Percentiles rank a stretch among this genome's conserved stretches.
Conservation (phyloP, 306 rosid species). For the Urtica urens region DNA sequence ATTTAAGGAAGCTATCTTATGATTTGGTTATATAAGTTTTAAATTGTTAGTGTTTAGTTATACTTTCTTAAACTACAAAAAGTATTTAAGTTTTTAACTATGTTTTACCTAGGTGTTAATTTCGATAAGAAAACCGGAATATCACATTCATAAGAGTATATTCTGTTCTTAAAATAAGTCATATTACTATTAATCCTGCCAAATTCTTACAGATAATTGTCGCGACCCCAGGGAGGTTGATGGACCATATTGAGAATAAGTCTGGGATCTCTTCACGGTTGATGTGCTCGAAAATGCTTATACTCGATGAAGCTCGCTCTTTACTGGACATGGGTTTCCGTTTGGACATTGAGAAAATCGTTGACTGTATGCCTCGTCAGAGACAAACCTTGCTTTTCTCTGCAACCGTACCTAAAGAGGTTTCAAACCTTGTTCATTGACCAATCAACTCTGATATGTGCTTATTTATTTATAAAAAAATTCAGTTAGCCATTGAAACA, state of each 20-base stretch:
- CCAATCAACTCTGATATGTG: background rate
- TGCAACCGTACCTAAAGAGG: conserved; percentile 95
- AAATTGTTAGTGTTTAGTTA: no score
- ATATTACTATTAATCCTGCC: background rate
- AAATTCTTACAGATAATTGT: conserved; percentile 59
- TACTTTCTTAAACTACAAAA: no score
- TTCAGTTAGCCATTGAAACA: no score
- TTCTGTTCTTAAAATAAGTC: no score
- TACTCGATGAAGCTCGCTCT: conserved; percentile 90
- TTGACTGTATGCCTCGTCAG: conserved; percentile 86
- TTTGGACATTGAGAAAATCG: conserved; percentile 76
- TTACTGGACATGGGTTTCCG: conserved; percentile 88
- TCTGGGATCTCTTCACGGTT: conserved; percentile 69
- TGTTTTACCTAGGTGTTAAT: no score
- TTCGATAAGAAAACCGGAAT: no score
- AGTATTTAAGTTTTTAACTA: no score
- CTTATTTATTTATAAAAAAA: no score
- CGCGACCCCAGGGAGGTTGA: conserved; percentile 93
- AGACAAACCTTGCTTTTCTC: conserved; percentile 80
- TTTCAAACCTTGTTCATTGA: conserved; percentile 14
- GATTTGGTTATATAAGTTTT: no score
- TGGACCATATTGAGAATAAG: conserved; percentile 80
- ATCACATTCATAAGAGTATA: no score
- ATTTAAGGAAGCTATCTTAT: no score
- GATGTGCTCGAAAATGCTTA: conserved; percentile 82